A percentile compares a stretch with the other conserved stretches of the same genome.
These are phyloP conservation scores for Isoetes taiwanensis DNA, from an alignment of 75 land plant species.

Conservation along the genomic window DNA sequence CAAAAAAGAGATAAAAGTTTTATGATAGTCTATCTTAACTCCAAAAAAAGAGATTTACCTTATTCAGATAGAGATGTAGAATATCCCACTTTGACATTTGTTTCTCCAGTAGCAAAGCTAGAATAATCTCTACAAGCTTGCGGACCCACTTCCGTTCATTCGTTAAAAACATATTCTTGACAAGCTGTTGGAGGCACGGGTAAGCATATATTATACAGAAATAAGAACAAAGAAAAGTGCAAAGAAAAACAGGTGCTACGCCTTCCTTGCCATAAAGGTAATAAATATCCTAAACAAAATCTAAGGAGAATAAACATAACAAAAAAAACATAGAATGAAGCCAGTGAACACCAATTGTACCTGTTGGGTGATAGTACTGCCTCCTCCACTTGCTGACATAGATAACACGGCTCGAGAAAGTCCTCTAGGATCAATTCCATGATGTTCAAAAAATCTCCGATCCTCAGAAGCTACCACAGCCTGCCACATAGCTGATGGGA, in stretches of 20 bases:
- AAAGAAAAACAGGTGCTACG: background rate
- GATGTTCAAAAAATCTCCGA: constrained; percentile 49
- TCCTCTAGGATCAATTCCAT: constrained; percentile 42
- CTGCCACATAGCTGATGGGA: constrained; percentile 39
- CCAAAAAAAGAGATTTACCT: constrained; percentile 26
- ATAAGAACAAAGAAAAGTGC: background rate
- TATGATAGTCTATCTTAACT: no score
- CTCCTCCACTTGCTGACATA: constrained; percentile 42
- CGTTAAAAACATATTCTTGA: constrained; percentile 43
- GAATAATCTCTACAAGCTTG: constrained; percentile 43
- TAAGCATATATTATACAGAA: no score
- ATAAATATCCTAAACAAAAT: background rate
- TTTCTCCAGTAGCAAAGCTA: constrained; percentile 43
- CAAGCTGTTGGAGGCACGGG: no score
- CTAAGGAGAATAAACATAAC: background rate
- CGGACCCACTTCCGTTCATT: constrained; percentile 46
- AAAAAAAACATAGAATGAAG: background rate
- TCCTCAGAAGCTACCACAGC: constrained; percentile 60
- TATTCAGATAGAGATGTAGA: constrained; percentile 31
- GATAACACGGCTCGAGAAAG: constrained; percentile 34
- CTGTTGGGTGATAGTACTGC: constrained; percentile 74
- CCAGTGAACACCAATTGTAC: constrained; percentile 12
- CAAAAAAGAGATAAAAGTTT: no score
- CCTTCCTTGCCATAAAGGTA: background rate
- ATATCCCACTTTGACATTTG: constrained; percentile 51